Evolutionary conservation across 768 basidiomycete species (phyloP).

Genomic region (Suillus brevipes): DNA sequence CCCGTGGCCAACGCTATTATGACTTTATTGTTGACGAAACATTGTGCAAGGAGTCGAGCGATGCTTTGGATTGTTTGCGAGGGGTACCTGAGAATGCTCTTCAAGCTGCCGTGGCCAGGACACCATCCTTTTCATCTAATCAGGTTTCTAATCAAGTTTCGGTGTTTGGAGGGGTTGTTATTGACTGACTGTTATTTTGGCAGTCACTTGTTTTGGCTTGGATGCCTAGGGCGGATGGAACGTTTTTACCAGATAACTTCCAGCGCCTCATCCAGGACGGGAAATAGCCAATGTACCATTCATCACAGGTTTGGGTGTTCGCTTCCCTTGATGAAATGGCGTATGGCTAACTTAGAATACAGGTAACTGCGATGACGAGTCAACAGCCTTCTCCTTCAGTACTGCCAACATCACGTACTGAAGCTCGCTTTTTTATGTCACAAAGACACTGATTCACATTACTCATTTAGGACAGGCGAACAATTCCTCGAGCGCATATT

Average conservation of each 20-base stretch:
- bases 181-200: neutral
- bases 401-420: neutral
- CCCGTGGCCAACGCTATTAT: constrained; percentile 12
- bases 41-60: constrained; percentile 22
- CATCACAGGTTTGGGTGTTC: neutral
- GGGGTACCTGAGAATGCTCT: constrained; percentile 32
- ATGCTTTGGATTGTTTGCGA: constrained; percentile 33
- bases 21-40: constrained; percentile 25
- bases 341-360: neutral
- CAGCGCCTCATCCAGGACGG: neutral
- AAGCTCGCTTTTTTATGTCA: neutral
- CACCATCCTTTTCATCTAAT: constrained; percentile 41
- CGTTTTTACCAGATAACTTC: neutral
- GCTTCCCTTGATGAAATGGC: neutral
- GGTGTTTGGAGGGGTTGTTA: neutral
- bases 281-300: neutral
- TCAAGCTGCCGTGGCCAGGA: constrained; percentile 40
- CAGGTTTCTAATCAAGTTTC: constrained; percentile 29
- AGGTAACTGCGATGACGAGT: neutral
- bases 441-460: neutral
- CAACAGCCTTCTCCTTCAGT: neutral
- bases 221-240: neutral
- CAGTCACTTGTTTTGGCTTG: neutral
- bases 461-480: neutral
- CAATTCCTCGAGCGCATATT: neutral